Base-by-base conservation (phyloP, 164 flowering plant species). In the Kingdonia uniflora region DNA sequence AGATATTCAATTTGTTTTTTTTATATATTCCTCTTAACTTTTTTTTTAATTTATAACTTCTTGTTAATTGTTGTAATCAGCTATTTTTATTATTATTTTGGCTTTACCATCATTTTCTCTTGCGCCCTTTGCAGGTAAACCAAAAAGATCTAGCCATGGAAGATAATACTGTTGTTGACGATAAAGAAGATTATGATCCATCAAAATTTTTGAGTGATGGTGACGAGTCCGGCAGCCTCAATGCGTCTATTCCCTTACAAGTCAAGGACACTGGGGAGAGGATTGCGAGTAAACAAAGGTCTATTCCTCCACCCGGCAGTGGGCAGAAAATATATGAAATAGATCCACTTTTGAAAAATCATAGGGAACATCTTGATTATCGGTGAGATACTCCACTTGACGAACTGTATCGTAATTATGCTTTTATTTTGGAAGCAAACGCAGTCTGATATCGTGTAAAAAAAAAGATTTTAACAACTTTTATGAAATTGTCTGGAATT, bases 271-370 rank as follows among this genome's bases (percentile, higher is more conserved):
- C 48, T 51, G 52, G 39, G 40, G 66, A 54, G 26, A 62, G 60
- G 11, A 65, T 14, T 14, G 74, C 60, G 58, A 65, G 58, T 42
- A 65, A 42, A 64, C 49, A 57, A 60, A 76, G 59, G 54, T 42
- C 70, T 37, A 67, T 92, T 64, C 87, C 95, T 52, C 95, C 86
- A 40, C 88, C 96, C 65, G 90, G 98, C 43, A 41, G 44, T 35
- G 96, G 96, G 48, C 71, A 77, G 62, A 80, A 55, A 70, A 92
- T 92, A 70, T 87, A 84, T 64, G 84, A 87, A 54, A 81, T 85
- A 53, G 96, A 92, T 65, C 81, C 96, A 42, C 62, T 72, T 60
- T 63, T 92, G 65, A 59, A 11, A 51, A 64, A 44, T 62, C 58
- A 70, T 55, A 71, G 74, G 24, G 64, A 52, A 10, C 98, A 92